Base-by-base conservation (phyloP, 164 flowering plant genomes). In the Tetrastigma voinierianum region DNA sequence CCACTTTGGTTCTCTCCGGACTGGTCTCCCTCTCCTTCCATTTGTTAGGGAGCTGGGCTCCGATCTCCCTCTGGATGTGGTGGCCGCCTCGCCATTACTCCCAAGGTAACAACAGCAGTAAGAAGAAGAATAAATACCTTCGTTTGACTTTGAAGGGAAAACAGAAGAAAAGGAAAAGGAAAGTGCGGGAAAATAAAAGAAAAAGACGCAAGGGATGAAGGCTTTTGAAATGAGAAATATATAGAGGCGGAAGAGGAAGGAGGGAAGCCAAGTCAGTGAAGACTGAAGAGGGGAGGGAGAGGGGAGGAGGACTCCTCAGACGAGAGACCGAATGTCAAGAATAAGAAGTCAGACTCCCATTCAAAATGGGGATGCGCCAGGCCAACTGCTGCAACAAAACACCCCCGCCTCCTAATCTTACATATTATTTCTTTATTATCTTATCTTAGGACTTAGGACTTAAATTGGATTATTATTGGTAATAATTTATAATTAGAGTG, bases 1-100 rank as follows among this genome's bases (percentile, higher is more conserved):
- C 70, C 10, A 77, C 65, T 64, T 48, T 75, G 70, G 72, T 77
- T 19, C 79, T 61, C 49, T 82, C 82, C 0, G 85, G 82, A 55
- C 81, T 76, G 4, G 56, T 65, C 3, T 70, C 74, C 59, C 66
- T 63, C 43, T 70, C 77, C 48, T 32, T 75, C 78, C 72, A 73
- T 40, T 57, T 68, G 54, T 70, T 72, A 5, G 75, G 57, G 25
- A n/a, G 43, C 21, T 65, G 65, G 10, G 64, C 72, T 79, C n/a
- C 17, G 71, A 6, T 40, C 32, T 17, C 59, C 20, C 47, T 11
- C 47, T 32, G 11, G 20, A 13, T 32, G 47, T 25, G 14, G 51
- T 11, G 43, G 19, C 65, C 51, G 73, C 78, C 78, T n/a, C n/a
- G n/a, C n/a, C n/a, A 73, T 74, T 46, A 20, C 25, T 53, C 52